A percentile compares a stretch with the other conserved stretches of the same genome.
Conservation (phyloP, 306 rosid genomes). For the Gastrolobium villosum region DNA sequence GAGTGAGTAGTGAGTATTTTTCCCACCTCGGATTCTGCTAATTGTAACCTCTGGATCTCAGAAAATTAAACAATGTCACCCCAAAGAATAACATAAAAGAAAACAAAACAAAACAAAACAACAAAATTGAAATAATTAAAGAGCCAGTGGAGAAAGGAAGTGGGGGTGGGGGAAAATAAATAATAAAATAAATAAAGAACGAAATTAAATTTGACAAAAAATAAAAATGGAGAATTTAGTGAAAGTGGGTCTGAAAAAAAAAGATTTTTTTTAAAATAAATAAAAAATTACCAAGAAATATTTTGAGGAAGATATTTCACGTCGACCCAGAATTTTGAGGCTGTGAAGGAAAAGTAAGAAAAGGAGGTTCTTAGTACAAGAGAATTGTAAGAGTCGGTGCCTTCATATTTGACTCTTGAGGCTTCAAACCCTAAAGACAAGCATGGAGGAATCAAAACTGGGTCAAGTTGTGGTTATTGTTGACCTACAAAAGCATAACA, state of each 20-base stretch:
- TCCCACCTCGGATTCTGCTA: conserved; percentile 49
- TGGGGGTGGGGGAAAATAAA: neutral
- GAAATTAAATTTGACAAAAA: neutral
- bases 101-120: neutral
- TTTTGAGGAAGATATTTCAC: conserved; percentile 40
- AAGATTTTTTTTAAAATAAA: neutral
- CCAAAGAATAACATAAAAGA: neutral
- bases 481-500: conserved; percentile 53
- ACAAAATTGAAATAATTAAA: neutral
- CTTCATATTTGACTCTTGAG: conserved; percentile 67
- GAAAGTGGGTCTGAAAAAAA: neutral
- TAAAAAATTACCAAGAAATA: conserved; percentile 40
- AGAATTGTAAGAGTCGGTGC: conserved; percentile 62
- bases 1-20: neutral
- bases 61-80: conserved; percentile 45
- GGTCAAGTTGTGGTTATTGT: conserved; percentile 52
- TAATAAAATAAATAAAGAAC: neutral
- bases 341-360: conserved; percentile 42
- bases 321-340: conserved; percentile 56
- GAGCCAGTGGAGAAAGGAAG: neutral
- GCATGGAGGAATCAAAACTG: conserved; percentile 43
- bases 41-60: conserved; percentile 53
- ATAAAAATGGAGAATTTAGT: neutral
- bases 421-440: conserved; percentile 65
- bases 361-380: conserved; percentile 38